phyloP scores from a whole-genome alignment of 371 early-diverging fungal species.

The Smittium culicis region DNA sequence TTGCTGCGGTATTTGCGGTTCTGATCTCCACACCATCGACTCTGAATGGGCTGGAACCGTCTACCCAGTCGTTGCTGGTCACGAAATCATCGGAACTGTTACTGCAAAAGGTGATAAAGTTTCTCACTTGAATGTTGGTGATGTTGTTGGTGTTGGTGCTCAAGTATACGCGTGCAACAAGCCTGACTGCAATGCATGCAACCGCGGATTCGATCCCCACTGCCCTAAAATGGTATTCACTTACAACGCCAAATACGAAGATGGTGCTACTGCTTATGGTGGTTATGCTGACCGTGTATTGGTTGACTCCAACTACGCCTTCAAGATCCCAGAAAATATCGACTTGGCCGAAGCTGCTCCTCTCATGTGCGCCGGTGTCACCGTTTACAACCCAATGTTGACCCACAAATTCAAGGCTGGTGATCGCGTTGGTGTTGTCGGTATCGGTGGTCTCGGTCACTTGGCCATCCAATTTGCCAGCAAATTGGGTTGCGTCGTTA shows the following conservation, averaged over 20 bases:
- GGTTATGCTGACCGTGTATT: conserved; percentile 55
- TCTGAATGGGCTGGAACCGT: conserved; percentile 46
- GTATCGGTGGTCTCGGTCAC: conserved; percentile 53
- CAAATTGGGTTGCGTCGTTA: conserved; percentile 46
- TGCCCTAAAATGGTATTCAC: conserved; percentile 30
- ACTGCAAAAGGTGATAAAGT: conserved; percentile 41
- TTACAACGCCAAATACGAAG: conserved; percentile 44
- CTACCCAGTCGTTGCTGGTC: conserved; percentile 63
- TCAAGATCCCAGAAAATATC: conserved; percentile 47
- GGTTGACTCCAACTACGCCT: conserved; percentile 39
- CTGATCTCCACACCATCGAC: conserved; percentile 49
- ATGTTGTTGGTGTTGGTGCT: conserved; percentile 60
- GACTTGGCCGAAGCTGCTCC: conserved; percentile 39
- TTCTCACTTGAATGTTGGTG: conserved; percentile 45
- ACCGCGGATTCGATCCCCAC: conserved; percentile 26
- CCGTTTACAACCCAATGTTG: conserved; percentile 38
- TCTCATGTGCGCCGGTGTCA: conserved; percentile 46
- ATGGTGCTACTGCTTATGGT: conserved; percentile 46
- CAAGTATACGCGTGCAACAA: conserved; percentile 32
- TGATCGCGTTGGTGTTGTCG: conserved; percentile 42
- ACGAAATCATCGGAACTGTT: conserved; percentile 58
- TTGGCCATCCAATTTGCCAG: conserved; percentile 46
- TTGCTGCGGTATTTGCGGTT: conserved; percentile 42
- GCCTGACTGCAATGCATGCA: conserved; percentile 17
- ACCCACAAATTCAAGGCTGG: conserved; percentile 31